These are phyloP conservation scores for Turnera subulata DNA, from an alignment of 345 rosid genomes.

Conservation along the genomic window DNA sequence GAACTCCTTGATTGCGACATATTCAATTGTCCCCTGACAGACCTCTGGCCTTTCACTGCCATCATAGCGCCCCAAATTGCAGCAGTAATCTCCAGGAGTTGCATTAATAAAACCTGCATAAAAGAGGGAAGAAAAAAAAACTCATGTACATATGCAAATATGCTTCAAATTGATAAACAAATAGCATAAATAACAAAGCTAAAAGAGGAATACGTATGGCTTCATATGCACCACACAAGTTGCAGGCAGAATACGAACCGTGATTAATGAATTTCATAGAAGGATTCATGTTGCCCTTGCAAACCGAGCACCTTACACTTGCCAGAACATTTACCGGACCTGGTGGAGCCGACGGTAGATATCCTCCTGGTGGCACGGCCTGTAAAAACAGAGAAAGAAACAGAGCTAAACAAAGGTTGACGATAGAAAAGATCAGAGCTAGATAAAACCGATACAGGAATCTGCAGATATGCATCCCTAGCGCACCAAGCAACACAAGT, in stretches of 20 bases:
- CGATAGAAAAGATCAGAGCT: too few species aligned
- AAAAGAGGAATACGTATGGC: not conserved
- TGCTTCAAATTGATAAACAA: not conserved
- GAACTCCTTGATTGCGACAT: conserved; percentile 83
- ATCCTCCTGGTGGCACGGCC: too few species aligned
- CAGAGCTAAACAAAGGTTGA: too few species aligned
- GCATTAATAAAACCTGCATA: conserved; percentile 65
- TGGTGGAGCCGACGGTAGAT: too few species aligned
- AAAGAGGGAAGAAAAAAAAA: too few species aligned
- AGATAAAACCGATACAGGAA: too few species aligned
- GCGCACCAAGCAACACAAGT: too few species aligned
- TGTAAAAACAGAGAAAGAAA: too few species aligned
- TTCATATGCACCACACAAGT: conserved; percentile 55
- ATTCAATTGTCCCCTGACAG: conserved; percentile 79
- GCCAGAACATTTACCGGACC: too few species aligned
- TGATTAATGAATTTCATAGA: conserved; percentile 87
- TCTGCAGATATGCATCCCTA: too few species aligned
- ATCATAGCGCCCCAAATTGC: conserved; percentile 78
- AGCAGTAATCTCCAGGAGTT: conserved; percentile 72
- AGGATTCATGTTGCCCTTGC: conserved; percentile 95
- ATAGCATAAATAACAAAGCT: too few species aligned
- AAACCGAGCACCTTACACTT: conserved; percentile 90
- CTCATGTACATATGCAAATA: too few species aligned
- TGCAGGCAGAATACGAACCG: conserved; percentile 81
- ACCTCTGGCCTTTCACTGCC: conserved; percentile 84